Base-by-base conservation (phyloP, 352 stramenopile species). In the Albugo candida region DNA sequence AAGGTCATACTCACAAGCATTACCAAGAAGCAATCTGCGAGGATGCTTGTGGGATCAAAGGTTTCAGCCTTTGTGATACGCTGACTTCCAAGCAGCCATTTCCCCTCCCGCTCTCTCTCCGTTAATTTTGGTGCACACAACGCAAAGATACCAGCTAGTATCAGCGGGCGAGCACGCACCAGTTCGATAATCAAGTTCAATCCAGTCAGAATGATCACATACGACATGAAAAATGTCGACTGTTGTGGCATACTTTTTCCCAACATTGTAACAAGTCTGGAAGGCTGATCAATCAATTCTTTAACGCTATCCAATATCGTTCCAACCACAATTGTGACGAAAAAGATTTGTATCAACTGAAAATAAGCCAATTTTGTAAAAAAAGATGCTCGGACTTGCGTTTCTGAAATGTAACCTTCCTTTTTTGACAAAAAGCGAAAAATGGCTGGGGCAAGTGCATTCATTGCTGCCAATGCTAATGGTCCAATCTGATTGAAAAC, bases 301-400 rank as follows among this genome's bases (percentile, higher is more conserved):
- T 71, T 64, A 18, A 83, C 61, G 42, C 76, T 60, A 27, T 57
- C 62, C 39, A 83, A 64, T 37, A 81, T 60, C 13, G 74, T 81
- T 2, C 74, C 74, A 5, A 67, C 70, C 10, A 87, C 59, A 16
- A 65, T 66, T 21, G 74, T 74, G 24, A 87, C 71, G 48, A 87
- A 87, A 40, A 87, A 87, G 63, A 82, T 81, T 54, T 84, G 71
- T 50, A 87, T 74, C 21, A 81, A 60, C 53, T 87, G 74, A 47
- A 81, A 83, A 52, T 72, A 77, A 52, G 64, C 72, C 2, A 87
- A 56, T 56, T 87, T 87, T 13, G 65, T 65, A 50, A 87, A 87
- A 12, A 75, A 63, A 44, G 62, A 78, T 13, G 71, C 71, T 45
- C 79, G 61, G 13, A 87, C 65, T 41, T 81, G 65, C 20, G 73